These are phyloP conservation scores for Salicornia ramosissima DNA, from an alignment of 148 eudicot species.

Conservation along the genomic window DNA sequence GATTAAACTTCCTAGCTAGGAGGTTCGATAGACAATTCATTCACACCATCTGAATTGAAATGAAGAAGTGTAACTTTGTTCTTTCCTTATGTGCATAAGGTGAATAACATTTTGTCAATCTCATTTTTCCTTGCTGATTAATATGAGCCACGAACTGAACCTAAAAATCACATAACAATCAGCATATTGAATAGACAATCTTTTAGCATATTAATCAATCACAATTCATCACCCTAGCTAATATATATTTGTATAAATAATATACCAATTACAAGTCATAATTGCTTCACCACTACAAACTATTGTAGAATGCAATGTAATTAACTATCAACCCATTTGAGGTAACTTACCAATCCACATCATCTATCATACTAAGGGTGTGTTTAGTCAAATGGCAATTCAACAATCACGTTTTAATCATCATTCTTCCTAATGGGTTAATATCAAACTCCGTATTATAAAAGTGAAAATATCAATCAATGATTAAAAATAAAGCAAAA, in stretches of 20 bases:
- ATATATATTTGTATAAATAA: neutral
- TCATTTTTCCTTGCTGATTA: constrained; percentile 89
- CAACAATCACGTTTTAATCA: no score
- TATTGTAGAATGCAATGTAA: neutral
- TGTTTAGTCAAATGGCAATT: no score
- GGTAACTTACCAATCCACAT: no score
- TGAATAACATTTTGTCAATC: constrained; percentile 91
- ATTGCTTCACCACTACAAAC: neutral
- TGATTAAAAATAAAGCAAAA: no score
- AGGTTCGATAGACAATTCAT: no score
- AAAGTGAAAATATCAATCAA: no score
- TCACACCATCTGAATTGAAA: no score
- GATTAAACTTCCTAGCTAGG: no score
- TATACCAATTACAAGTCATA: neutral
- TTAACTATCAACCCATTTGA: no score
- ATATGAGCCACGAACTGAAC: constrained; percentile 82
- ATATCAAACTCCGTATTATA: no score
- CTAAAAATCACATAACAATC: constrained; percentile 33
- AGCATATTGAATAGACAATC: neutral
- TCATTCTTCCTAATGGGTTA: no score
- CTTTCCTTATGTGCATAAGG: constrained; percentile 89
- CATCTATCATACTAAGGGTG: no score
- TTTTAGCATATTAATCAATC: neutral
- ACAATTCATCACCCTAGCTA: neutral
- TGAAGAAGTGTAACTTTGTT: constrained; percentile 45